Percentiles rank a stretch among this genome's conserved stretches.
Evolutionary conservation across 1,139 yeast genomes (phyloP).

Genomic region (Wickerhamiella pararugosa): DNA sequence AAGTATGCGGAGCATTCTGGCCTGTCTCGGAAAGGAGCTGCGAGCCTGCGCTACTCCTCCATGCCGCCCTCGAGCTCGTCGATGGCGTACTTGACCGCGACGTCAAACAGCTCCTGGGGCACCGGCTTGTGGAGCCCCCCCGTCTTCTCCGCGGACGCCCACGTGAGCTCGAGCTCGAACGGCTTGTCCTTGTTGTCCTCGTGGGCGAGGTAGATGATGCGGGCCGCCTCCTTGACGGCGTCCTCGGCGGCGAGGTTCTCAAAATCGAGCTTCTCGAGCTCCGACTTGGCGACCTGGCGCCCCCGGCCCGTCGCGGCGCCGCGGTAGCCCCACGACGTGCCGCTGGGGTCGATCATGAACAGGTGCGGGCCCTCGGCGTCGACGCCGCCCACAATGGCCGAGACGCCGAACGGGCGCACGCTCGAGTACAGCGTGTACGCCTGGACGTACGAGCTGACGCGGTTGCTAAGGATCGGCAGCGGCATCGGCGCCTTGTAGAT

Average conservation of each 20-base stretch:
- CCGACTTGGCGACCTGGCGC: slow-evolving; percentile 90
- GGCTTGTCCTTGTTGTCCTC: slow-evolving; percentile 97
- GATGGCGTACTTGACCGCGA: slow-evolving; percentile 71
- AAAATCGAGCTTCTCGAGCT: slow-evolving; percentile 76
- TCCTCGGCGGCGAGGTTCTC: slow-evolving; percentile 56
- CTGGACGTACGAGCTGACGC: slow-evolving; percentile 85
- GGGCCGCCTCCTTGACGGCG: slow-evolving; percentile 87
- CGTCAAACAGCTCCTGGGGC: slow-evolving; percentile 61
- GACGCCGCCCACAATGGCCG: slow-evolving; percentile 85
- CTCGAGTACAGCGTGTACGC: slow-evolving; percentile 93
- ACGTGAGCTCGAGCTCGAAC: slow-evolving; percentile 84
- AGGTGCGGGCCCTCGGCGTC: slow-evolving; percentile 70
- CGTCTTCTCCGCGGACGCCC: slow-evolving; percentile 69
- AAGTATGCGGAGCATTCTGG: too few species aligned
- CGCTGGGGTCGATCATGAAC: slow-evolving; percentile 96
- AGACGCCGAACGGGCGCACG: slow-evolving; percentile 92
- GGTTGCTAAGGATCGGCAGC: slow-evolving; percentile 69
- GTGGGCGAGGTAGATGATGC: slow-evolving; percentile 83
- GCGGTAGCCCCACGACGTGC: slow-evolving; percentile 90
- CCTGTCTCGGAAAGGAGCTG: too few species aligned
- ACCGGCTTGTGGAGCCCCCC: slow-evolving; percentile 68
- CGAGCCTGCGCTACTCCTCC: slow-evolving; percentile 4
- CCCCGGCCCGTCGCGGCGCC: slow-evolving; percentile 99
- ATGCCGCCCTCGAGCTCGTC: slow-evolving; percentile 59
- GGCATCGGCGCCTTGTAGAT: slow-evolving; percentile 65